A percentile compares a stretch with the other conserved stretches of the same genome.
These are phyloP conservation scores for Cercospora sp. DNA, from an alignment of 2,329 filamentous ascomycete genomes.

Conservation along the genomic window DNA sequence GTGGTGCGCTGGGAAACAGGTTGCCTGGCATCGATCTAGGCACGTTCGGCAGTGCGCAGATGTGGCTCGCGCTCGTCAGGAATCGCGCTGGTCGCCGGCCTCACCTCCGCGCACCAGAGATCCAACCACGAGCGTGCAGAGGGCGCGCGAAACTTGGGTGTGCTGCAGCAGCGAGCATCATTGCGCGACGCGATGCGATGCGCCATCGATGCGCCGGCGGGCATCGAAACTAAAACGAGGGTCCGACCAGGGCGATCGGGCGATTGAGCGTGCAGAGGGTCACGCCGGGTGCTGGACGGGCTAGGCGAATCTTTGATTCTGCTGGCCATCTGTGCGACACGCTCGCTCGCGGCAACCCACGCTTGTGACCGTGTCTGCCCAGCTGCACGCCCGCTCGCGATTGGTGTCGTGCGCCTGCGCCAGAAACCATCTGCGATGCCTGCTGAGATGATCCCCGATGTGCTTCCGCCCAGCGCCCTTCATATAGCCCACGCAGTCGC, in stretches of 20 bases:
- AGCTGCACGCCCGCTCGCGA: neutral
- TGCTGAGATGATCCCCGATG: constrained; percentile 15
- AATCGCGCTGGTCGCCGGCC: neutral
- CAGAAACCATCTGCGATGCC: constrained; percentile 17
- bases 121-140: constrained; percentile 3
- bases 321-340: constrained; percentile 15
- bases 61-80: neutral
- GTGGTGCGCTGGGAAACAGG: neutral
- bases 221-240: constrained; percentile 2
- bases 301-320: constrained; percentile 15
- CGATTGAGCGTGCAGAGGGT: constrained; percentile 7
- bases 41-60: neutral
- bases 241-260: constrained; percentile 7
- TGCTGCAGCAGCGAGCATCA: neutral
- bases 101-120: neutral
- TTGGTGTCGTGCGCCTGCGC: neutral
- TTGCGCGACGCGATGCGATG: neutral
- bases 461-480: constrained; percentile 3
- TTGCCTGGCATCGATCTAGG: neutral
- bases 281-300: constrained; percentile 1
- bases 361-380: neutral
- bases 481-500: constrained; percentile 17
- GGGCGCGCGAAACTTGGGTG: neutral
- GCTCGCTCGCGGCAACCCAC: neutral
- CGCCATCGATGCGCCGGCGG: neutral